These are phyloP conservation scores for Yamadazyma sp. DNA, from an alignment of 1,139 yeast species.

Conservation along the genomic window DNA sequence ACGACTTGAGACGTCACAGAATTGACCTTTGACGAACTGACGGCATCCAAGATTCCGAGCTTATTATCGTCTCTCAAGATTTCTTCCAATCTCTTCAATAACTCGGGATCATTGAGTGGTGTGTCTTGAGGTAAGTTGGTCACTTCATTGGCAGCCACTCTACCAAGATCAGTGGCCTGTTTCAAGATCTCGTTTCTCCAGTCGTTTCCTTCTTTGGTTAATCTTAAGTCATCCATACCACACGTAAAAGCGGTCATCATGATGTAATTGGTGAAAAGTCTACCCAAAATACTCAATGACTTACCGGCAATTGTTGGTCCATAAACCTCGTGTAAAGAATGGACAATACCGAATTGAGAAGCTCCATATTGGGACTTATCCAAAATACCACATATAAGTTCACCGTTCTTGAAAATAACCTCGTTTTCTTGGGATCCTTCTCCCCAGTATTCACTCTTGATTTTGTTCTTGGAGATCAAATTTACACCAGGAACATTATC, in stretches of 20 bases:
- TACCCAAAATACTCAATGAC: conserved; percentile 84
- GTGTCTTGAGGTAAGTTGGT: conserved; percentile 72
- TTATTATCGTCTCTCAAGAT: conserved; percentile 91
- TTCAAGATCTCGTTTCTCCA: conserved; percentile 84
- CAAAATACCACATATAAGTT: conserved; percentile 83
- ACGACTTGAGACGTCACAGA: conserved; percentile 92
- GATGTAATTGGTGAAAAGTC: conserved; percentile 91
- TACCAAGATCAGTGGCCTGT: conserved; percentile 78
- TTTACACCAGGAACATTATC: conserved; percentile 87
- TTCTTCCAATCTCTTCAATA: conserved; percentile 86
- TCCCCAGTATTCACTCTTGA: conserved; percentile 96
- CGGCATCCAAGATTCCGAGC: conserved; percentile 92
- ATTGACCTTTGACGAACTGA: conserved; percentile 91
- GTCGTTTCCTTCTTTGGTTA: conserved; percentile 85
- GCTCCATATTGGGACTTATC: conserved; percentile 99
- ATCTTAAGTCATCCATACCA: conserved; percentile 98
- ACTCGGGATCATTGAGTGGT: conserved; percentile 66
- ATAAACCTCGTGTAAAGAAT: conserved; percentile 92
- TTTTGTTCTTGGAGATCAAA: conserved; percentile 77
- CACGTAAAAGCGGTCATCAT: conserved; percentile 94
- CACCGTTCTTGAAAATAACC: conserved; percentile 85
- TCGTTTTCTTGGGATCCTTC: conserved; percentile 77
- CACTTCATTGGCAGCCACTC: conserved; percentile 92
- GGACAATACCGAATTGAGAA: conserved; percentile 94
- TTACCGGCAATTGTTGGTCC: conserved; percentile 92